Evolutionary conservation across 768 basidiomycete species (phyloP).

Genomic region (Megacollybia marginata): DNA sequence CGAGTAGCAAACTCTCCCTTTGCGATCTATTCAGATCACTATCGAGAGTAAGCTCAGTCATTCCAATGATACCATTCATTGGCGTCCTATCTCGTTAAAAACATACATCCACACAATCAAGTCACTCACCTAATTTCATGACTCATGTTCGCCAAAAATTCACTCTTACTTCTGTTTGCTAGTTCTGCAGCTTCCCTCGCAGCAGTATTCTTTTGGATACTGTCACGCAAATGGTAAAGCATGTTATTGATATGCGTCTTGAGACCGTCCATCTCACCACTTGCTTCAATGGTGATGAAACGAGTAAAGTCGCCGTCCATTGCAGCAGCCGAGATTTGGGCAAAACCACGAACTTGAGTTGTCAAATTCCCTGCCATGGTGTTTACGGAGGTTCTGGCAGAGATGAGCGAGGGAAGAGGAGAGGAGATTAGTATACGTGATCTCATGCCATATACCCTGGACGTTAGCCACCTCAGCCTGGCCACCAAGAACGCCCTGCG

Average conservation of each 20-base stretch:
- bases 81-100: slow-evolving; percentile 63
- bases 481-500: slow-evolving; percentile 96
- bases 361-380: slow-evolving; percentile 96
- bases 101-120: neutral
- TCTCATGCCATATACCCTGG: slow-evolving; percentile 98
- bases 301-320: slow-evolving; percentile 98
- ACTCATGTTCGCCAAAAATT: slow-evolving; percentile 98
- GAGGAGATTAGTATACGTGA: slow-evolving; percentile 60
- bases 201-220: slow-evolving; percentile 97
- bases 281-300: slow-evolving; percentile 98
- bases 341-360: slow-evolving; percentile 98
- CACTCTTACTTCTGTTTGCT: slow-evolving; percentile 95
- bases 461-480: slow-evolving; percentile 96
- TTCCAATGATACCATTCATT: slow-evolving; percentile 99
- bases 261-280: slow-evolving; percentile 98
- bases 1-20: slow-evolving; percentile 90
- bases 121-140: slow-evolving; percentile 82
- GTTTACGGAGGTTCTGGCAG: slow-evolving; percentile 73
- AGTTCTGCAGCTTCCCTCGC: slow-evolving; percentile 95
- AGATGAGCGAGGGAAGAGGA: neutral
- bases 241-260: slow-evolving; percentile 99
- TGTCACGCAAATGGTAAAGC: slow-evolving; percentile 95
- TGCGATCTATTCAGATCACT: slow-evolving; percentile 92
- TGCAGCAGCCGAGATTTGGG: slow-evolving; percentile 96
- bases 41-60: slow-evolving; percentile 97